These are phyloP conservation scores for Agaricus blazei DNA, from an alignment of 768 basidiomycete genomes.

Conservation along the genomic window DNA sequence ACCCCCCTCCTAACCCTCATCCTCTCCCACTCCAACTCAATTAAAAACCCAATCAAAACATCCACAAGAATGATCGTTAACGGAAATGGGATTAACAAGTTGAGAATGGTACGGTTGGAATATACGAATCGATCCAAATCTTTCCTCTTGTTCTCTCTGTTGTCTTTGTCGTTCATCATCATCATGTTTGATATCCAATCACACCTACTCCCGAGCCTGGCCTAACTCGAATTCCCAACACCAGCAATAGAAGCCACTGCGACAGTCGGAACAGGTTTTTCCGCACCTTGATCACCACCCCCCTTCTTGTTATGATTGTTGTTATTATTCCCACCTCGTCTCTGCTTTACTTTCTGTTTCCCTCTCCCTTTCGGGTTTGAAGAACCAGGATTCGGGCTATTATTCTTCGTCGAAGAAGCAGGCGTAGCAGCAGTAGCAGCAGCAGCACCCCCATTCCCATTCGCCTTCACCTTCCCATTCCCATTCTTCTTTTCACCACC, in stretches of 20 bases:
- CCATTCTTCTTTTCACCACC: background rate
- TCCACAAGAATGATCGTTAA: background rate
- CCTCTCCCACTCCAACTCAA: background rate
- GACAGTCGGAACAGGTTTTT: background rate
- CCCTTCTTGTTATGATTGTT: background rate
- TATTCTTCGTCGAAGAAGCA: background rate
- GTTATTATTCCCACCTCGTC: background rate
- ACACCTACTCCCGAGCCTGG: conserved; percentile 5
- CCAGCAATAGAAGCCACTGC: background rate
- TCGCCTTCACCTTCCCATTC: background rate
- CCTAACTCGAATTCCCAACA: conserved; percentile 4
- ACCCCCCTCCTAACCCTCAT: background rate
- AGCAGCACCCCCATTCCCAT: background rate
- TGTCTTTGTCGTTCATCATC: background rate
- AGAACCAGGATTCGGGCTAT: background rate
- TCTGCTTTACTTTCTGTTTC: background rate
- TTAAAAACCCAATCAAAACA: background rate
- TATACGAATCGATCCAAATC: background rate
- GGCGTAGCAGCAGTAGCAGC: background rate
- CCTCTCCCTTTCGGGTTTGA: background rate
- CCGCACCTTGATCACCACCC: background rate
- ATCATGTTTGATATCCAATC: background rate
- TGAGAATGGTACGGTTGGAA: background rate
- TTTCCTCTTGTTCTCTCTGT: background rate
- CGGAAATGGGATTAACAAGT: conserved; percentile 3